Evolutionary conservation across 768 basidiomycete genomes (phyloP), one percentile per base, ranked within the genome.

Genomic region (Leccinum ochraceum): DNA sequence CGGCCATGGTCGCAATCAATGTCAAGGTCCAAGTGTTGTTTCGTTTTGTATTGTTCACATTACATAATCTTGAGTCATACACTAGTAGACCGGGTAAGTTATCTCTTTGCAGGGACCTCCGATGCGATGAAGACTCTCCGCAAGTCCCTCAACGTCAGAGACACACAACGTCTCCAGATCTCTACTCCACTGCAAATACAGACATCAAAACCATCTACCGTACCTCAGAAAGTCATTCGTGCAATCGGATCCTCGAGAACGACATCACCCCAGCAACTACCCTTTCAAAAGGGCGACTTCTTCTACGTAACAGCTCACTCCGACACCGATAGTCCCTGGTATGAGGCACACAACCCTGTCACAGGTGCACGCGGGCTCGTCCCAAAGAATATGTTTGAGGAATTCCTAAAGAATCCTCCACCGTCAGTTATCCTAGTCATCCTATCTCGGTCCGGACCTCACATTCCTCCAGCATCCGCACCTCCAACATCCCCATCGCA

Each of bases 231-330:
- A 74, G 95, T 98, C 73, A 96, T 99, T 66, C 90, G 92, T 60
- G 95, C 96, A 3, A 78, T 90, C 63, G 75, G 81, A 10, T 67
- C 80, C 2, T 86, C 93, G 77, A 77, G 81, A 52, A 84, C 92
- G 3, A 80, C 83, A 60, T 83, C 86, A 0, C 93, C 95, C 2
- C 88, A 92, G 71, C 88, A 98, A 66, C 86, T 99, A 48, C 84
- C 91, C 32, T 98, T 98, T 74, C 80, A 84, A 65, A 90, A 91
- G 76, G 97, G 97, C 63, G 97, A 99, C 78, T 97, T 98, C 78
- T 98, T 98, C 81, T 92, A 98, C 76, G 96, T 98, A 54, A 81
- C 93, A 37, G 85, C 84, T 60, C 94, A 97, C 68, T 76, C 83
- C 17, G 81, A 85, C 53, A 68, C 76, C 46, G 70, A 79, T 20